Evolutionary conservation across 2,329 filamentous ascomycete species (phyloP).

Genomic region (Ophiosphaerella korrae): DNA sequence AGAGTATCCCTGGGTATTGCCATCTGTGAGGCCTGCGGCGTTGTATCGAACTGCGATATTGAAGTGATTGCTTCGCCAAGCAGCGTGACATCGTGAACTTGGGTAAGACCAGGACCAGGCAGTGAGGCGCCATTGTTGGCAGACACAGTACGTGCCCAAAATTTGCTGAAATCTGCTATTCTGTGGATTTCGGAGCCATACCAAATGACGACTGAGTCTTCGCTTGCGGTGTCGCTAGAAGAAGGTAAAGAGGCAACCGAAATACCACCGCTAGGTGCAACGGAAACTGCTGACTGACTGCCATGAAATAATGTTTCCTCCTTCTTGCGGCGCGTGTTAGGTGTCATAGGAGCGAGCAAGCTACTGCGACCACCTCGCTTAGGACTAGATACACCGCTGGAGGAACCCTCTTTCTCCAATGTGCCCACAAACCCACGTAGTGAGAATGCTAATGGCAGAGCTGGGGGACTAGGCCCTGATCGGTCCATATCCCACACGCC

Average conservation of each 20-base stretch:
- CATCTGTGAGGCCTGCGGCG: slow-evolving; percentile 48
- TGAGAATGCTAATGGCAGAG: slow-evolving; percentile 40
- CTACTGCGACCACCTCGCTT: slow-evolving; percentile 43
- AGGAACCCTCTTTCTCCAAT: slow-evolving; percentile 26
- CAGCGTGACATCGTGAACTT: slow-evolving; percentile 49
- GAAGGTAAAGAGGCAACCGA: slow-evolving; percentile 44
- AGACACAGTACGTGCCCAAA: slow-evolving; percentile 50
- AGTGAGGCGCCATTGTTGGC: slow-evolving; percentile 44
- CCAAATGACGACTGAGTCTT: slow-evolving; percentile 56
- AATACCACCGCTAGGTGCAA: slow-evolving; percentile 50
- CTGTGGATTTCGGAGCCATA: slow-evolving; percentile 52
- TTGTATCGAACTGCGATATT: slow-evolving; percentile 51
- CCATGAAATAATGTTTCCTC: slow-evolving; percentile 53
- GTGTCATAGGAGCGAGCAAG: slow-evolving; percentile 56
- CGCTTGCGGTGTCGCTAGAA: slow-evolving; percentile 37
- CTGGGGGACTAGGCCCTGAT: slow-evolving; percentile 36
- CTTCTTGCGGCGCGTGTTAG: slow-evolving; percentile 55
- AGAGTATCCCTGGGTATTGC: slow-evolving; percentile 52
- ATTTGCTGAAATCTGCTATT: slow-evolving; percentile 52
- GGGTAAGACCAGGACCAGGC: slow-evolving; percentile 48
- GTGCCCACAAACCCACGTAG: slow-evolving; percentile 44
- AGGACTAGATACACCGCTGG: slow-evolving; percentile 29
- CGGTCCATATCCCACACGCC: slow-evolving; percentile 57
- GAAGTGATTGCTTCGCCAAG: slow-evolving; percentile 51
- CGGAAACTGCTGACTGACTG: slow-evolving; percentile 36